phyloP scores from a whole-genome alignment of 1,284 basidiomycete genomes.

The Uromyces viciae-fabae region DNA sequence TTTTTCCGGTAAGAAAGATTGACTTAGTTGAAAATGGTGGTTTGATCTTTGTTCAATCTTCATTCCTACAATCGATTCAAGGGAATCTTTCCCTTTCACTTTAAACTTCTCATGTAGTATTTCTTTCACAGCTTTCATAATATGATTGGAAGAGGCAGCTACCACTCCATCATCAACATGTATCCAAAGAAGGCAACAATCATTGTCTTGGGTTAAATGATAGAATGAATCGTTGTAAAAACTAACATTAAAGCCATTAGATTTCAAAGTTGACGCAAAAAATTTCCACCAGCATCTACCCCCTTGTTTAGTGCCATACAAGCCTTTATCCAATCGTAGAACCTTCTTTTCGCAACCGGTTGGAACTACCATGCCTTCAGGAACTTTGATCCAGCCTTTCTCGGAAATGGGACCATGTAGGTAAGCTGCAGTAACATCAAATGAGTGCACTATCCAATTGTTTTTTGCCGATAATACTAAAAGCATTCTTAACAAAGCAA shows the following conservation, averaged over 20 bases:
- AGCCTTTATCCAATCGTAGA: background rate
- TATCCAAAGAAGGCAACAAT: background rate
- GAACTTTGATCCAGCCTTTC: slow-evolving; percentile 3
- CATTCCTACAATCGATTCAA: background rate
- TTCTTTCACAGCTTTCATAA: background rate
- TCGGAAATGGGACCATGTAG: slow-evolving; percentile 24
- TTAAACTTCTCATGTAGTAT: background rate
- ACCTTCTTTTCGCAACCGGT: background rate
- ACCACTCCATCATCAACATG: slow-evolving; percentile 18
- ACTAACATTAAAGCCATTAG: background rate
- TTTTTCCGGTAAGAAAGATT: background rate
- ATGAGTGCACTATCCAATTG: background rate
- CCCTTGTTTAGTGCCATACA: slow-evolving; percentile 29
- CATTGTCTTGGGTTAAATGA: background rate
- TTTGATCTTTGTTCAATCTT: background rate
- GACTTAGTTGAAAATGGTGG: background rate
- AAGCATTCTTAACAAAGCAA: slow-evolving; percentile 1
- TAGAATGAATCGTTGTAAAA: slow-evolving; percentile 5
- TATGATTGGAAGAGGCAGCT: background rate
- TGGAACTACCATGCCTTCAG: background rate
- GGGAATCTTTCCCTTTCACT: background rate
- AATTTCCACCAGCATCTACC: slow-evolving; percentile 25
- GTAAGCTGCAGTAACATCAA: slow-evolving; percentile 32
- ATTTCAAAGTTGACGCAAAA: background rate
- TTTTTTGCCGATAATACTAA: background rate